Conservation (phyloP, 139 green algal species). For the Ostreobium quekettii region DNA sequence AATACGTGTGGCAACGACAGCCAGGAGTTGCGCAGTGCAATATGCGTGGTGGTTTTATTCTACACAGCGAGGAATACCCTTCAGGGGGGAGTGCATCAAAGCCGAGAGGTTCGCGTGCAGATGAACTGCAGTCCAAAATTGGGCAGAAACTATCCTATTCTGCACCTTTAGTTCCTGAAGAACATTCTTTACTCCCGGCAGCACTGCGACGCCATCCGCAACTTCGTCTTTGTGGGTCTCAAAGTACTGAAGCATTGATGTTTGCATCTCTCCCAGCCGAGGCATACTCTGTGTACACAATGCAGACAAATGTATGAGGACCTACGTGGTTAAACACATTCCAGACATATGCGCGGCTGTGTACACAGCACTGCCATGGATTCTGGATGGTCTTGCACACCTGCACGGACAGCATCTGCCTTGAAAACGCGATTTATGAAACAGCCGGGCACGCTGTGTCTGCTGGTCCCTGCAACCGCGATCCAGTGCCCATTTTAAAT, state of each 20-base stretch:
- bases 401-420: no score
- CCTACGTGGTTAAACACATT: no score
- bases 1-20: no score
- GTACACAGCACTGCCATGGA: no score
- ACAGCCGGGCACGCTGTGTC: no score
- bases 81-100: not conserved
- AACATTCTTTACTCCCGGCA: slow-evolving; percentile 38
- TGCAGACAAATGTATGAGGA: not conserved
- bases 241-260: not conserved
- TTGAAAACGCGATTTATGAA: no score
- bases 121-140: not conserved
- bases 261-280: not conserved
- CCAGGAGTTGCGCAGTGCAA: no score
- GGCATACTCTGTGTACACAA: not conserved
- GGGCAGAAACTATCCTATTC: not conserved
- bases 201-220: slow-evolving; percentile 31
- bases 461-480: no score
- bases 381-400: no score
- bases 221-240: not conserved
- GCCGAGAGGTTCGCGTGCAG: not conserved
- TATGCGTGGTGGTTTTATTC: no score
- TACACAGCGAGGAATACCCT: not conserved
- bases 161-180: slow-evolving; percentile 30
- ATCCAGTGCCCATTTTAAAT: no score
- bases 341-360: no score